A percentile compares a stretch with the other conserved stretches of the same genome.
Conservation (phyloP, 345 rosid species). For the Firmiana major region DNA sequence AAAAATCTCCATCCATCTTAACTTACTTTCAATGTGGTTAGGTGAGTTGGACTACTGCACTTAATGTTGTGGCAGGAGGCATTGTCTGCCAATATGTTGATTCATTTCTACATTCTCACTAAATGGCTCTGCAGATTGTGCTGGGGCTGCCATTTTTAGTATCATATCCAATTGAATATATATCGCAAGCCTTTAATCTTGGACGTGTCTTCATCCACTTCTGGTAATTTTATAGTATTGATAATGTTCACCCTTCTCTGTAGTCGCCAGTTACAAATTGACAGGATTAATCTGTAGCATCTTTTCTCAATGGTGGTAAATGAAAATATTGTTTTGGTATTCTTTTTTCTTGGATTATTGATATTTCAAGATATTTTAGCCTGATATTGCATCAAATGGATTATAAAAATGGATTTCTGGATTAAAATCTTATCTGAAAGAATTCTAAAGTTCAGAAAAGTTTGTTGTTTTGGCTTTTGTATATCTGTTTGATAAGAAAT, state of each 20-base stretch:
- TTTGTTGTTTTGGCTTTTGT: not conserved
- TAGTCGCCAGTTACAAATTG: not conserved
- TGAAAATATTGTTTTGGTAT: not conserved
- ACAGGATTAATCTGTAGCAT: not conserved
- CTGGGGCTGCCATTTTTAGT: conserved; percentile 83
- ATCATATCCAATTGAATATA: conserved; percentile 61
- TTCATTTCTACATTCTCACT: conserved; percentile 30
- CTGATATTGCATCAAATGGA: not conserved
- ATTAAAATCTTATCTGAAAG: not conserved
- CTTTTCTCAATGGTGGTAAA: not conserved
- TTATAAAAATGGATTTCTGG: not conserved
- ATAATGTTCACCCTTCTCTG: not conserved
- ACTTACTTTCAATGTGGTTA: conserved; percentile 28
- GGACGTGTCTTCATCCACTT: conserved; percentile 95
- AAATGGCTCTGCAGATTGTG: conserved; percentile 71
- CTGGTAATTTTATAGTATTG: conserved; percentile 47
- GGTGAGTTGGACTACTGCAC: conserved; percentile 59
- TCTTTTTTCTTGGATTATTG: not conserved
- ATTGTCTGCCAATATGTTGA: conserved; percentile 25
- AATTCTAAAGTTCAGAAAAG: not conserved
- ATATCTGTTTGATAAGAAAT: not conserved
- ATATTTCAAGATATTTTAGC: not conserved
- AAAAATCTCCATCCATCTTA: conserved; percentile 14
- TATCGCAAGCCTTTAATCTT: conserved; percentile 87
- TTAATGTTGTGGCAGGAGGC: conserved; percentile 22